phyloP scores from a whole-genome alignment of 179 eudicot species.

The Silene vulgaris region DNA sequence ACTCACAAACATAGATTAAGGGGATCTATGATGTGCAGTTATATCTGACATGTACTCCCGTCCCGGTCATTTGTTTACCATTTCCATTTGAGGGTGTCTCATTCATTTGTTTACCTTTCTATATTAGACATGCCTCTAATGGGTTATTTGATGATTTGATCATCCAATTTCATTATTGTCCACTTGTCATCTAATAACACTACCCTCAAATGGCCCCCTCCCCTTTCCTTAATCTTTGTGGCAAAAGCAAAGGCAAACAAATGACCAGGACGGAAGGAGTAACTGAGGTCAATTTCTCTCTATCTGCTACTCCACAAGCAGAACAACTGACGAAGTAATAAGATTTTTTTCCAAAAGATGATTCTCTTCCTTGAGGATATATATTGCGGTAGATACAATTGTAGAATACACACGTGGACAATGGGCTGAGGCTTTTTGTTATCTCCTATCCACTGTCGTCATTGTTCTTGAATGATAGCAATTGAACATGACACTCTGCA shows the following conservation, averaged over 20 bases:
- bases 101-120: too few species aligned
- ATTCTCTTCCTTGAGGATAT: conserved; percentile 9
- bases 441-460: conserved; percentile 15
- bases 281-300: not conserved
- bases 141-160: too few species aligned
- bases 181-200: too few species aligned
- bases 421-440: not conserved
- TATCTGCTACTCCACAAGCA: conserved; percentile 1
- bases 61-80: too few species aligned
- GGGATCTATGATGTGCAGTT: conserved; percentile 4
- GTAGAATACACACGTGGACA: not conserved
- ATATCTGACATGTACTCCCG: not conserved
- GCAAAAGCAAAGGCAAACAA: too few species aligned
- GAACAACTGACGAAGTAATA: not conserved
- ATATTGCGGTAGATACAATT: not conserved
- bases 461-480: conserved; percentile 11
- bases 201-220: too few species aligned
- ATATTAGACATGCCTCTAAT: too few species aligned
- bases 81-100: too few species aligned
- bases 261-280: not conserved
- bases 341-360: conserved; percentile 10
- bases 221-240: too few species aligned
- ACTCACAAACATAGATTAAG: not conserved
- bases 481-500: conserved; percentile 12
- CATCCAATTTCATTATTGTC: too few species aligned